Evolutionary conservation across 2,329 filamentous ascomycete species (phyloP).

Genomic region (Nannizziopsis barbatae): DNA sequence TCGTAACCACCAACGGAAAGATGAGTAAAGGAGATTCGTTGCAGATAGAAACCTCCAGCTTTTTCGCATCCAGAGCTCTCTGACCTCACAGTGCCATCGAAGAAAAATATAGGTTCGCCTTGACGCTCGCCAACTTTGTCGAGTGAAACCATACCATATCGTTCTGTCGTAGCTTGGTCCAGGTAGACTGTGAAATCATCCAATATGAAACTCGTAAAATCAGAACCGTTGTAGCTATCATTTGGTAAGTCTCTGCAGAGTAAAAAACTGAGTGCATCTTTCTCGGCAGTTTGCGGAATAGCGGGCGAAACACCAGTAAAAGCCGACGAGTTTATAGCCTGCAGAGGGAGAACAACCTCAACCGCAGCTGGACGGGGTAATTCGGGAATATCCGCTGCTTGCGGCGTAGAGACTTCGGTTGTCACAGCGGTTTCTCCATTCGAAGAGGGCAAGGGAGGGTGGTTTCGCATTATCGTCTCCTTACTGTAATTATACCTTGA

Average conservation of each 20-base stretch:
- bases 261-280: slow-evolving; percentile 24
- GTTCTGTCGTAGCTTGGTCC: slow-evolving; percentile 21
- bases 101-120: slow-evolving; percentile 36
- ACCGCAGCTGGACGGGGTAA: not conserved
- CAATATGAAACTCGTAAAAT: slow-evolving; percentile 41
- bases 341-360: slow-evolving; percentile 12
- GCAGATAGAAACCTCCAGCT: slow-evolving; percentile 39
- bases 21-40: slow-evolving; percentile 44
- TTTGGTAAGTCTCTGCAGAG: slow-evolving; percentile 11
- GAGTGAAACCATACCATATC: slow-evolving; percentile 46
- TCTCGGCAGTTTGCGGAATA: slow-evolving; percentile 21
- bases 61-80: slow-evolving; percentile 29
- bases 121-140: slow-evolving; percentile 40
- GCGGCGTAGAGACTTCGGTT: too few species aligned
- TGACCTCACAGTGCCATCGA: slow-evolving; percentile 44
- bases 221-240: slow-evolving; percentile 13
- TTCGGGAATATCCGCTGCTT: not conserved
- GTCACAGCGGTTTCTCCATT: too few species aligned
- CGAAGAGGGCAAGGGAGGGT: too few species aligned
- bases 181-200: slow-evolving; percentile 51
- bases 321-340: slow-evolving; percentile 20
- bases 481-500: too few species aligned
- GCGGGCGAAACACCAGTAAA: slow-evolving; percentile 19
- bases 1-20: slow-evolving; percentile 59
- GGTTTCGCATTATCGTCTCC: too few species aligned